Evolutionary conservation across 139 green algal genomes (phyloP).

Genomic region (Pleodorina starrii): DNA sequence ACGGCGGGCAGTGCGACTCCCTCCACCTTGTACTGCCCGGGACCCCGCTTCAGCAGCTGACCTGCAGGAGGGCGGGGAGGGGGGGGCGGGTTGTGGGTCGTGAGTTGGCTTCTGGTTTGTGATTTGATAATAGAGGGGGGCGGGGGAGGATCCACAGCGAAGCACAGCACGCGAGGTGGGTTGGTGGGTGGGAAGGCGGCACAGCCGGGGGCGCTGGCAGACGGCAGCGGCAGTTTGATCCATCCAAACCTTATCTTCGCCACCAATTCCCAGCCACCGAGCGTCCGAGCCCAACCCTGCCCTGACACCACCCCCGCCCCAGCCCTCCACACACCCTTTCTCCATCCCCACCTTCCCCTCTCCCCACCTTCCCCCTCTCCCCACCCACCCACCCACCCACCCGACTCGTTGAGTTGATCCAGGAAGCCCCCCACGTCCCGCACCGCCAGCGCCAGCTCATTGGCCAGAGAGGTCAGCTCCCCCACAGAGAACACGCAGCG

Average conservation of each 20-base stretch:
- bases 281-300: background rate
- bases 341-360: background rate
- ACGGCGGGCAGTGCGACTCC: background rate
- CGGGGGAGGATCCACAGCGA: no score
- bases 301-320: background rate
- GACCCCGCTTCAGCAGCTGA: conserved; percentile 81
- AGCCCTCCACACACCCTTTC: background rate
- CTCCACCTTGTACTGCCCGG: conserved; percentile 50
- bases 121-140: no score
- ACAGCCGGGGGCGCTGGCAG: no score
- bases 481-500: conserved; percentile 58
- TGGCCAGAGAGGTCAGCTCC: conserved; percentile 76
- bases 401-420: conserved; percentile 80
- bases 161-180: no score
- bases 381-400: background rate
- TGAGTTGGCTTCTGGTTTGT: no score
- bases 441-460: conserved; percentile 69
- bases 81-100: background rate
- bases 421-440: conserved; percentile 73
- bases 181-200: no score
- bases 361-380: background rate
- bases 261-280: background rate
- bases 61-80: conserved; percentile 44
- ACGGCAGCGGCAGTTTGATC: no score
- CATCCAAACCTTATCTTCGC: no score